Evolutionary conservation across 164 flowering plant species (phyloP).

Genomic region (Kingdonia uniflora): DNA sequence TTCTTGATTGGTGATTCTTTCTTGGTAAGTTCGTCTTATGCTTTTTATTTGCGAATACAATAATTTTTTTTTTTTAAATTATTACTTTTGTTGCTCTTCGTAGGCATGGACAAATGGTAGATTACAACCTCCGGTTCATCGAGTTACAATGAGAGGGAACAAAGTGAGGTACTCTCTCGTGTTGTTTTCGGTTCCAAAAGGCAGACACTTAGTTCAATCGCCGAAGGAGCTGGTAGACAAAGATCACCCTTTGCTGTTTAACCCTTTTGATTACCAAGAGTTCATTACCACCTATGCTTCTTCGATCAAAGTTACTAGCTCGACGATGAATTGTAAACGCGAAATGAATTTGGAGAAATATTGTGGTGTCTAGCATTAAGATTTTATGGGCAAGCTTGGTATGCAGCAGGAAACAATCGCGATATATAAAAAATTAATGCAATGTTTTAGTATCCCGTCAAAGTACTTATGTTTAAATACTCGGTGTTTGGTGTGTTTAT

Average conservation of each 20-base stretch:
- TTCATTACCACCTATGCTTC: too few species aligned
- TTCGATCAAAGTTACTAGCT: too few species aligned
- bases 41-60: neutral
- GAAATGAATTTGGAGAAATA: too few species aligned
- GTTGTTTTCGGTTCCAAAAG: constrained; percentile 37
- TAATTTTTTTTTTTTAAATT: neutral
- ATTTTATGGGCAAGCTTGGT: too few species aligned
- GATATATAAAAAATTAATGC: too few species aligned
- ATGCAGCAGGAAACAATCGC: too few species aligned
- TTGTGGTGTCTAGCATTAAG: too few species aligned
- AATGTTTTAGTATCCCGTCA: too few species aligned
- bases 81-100: neutral
- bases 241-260: neutral
- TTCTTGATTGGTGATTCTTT: neutral
- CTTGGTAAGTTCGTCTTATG: neutral
- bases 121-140: constrained; percentile 30
- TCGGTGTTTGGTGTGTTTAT: too few species aligned
- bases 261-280: neutral
- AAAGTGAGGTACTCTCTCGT: constrained; percentile 40
- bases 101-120: constrained; percentile 47
- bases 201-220: neutral
- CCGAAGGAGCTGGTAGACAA: neutral
- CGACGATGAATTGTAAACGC: too few species aligned
- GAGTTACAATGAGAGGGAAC: constrained; percentile 41
- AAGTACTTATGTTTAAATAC: too few species aligned